These are phyloP conservation scores for Annulohypoxylon maeteangense DNA, from an alignment of 495 filamentous ascomycete species.

Conservation along the genomic window DNA sequence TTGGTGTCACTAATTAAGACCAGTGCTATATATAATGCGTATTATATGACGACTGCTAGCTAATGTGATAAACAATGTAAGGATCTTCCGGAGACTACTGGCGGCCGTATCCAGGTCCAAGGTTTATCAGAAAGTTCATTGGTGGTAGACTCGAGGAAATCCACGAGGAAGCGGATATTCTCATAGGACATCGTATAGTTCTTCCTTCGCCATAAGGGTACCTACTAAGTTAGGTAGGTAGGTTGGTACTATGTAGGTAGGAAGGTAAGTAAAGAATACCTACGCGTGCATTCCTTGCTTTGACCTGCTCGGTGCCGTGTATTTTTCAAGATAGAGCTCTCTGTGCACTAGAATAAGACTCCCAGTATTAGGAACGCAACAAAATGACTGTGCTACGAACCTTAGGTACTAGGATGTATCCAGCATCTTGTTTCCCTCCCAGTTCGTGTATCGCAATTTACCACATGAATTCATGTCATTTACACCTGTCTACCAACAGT, in stretches of 20 bases:
- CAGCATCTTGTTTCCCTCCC: neutral
- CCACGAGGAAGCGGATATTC: neutral
- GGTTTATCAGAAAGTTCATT: neutral
- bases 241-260: no score
- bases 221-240: no score
- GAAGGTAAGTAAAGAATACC: no score
- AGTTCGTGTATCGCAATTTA: neutral
- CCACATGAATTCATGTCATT: neutral
- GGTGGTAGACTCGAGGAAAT: neutral
- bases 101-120: neutral
- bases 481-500: neutral
- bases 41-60: neutral
- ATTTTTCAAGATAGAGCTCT: neutral
- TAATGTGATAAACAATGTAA: neutral
- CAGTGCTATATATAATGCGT: neutral
- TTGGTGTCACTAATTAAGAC: neutral
- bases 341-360: neutral
- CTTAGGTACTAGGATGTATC: neutral
- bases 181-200: neutral
- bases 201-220: no score
- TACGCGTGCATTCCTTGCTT: conserved; percentile 1
- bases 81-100: neutral
- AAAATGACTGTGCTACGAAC: neutral
- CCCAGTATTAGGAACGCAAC: neutral
- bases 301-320: neutral